Evolutionary conservation across 2,329 filamentous ascomycete genomes (phyloP).

Genomic region (Penicillium occitanis): DNA sequence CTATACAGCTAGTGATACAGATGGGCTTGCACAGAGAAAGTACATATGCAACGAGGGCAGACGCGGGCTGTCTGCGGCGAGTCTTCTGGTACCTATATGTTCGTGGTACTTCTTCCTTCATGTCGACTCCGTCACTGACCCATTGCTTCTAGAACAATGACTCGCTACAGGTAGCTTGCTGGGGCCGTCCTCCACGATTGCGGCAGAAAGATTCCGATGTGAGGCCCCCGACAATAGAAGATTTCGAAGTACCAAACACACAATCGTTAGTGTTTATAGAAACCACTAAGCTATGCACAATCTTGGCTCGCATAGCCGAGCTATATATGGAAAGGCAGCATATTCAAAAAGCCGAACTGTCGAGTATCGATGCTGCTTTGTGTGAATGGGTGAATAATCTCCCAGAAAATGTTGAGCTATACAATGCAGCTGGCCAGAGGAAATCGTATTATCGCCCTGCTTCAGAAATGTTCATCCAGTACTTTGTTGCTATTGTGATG

Average conservation of each 20-base stretch:
- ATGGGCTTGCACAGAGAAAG: conserved; percentile 28
- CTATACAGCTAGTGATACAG: conserved; percentile 25
- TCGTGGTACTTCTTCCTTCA: not conserved
- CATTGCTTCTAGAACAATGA: conserved; percentile 10
- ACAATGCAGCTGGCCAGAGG: not conserved
- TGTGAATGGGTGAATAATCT: conserved; percentile 11
- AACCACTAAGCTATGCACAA: conserved; percentile 15
- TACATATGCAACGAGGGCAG: conserved; percentile 23
- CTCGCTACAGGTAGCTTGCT: conserved; percentile 15
- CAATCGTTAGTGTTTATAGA: conserved; percentile 13
- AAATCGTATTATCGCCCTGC: conserved; percentile 11
- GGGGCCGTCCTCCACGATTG: conserved; percentile 3
- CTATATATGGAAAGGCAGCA: conserved; percentile 12
- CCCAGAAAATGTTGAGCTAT: conserved; percentile 12
- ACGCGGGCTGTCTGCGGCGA: not conserved
- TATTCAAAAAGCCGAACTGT: conserved; percentile 3
- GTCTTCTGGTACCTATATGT: conserved; percentile 18
- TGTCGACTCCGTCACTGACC: not conserved
- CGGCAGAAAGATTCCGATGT: conserved; percentile 10
- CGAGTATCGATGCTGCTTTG: conserved; percentile 6
- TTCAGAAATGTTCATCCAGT: conserved; percentile 15
- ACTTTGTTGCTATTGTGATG: conserved; percentile 16
- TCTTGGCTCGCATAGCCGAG: conserved; percentile 3
- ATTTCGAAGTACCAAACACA: conserved; percentile 8
- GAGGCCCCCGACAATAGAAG: not conserved